Conservation (phyloP, 345 rosid species). For the Gossypium bickii region DNA sequence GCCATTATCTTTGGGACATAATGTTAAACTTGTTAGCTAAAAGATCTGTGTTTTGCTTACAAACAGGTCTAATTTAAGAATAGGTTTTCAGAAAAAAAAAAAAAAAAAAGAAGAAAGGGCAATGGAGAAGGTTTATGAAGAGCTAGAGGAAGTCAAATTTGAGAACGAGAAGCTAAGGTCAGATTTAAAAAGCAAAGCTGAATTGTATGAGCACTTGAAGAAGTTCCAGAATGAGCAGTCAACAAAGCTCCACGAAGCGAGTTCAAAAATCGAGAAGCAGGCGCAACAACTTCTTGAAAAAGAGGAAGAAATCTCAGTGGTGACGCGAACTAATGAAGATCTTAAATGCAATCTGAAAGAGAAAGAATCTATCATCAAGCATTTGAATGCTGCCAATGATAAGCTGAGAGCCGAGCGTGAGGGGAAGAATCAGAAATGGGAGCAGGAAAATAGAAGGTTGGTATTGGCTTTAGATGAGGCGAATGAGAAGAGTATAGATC, state of each 20-base stretch:
- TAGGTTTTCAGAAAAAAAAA: background rate
- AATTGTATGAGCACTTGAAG: conserved; percentile 47
- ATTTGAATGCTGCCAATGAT: conserved; percentile 51
- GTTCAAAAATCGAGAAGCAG: conserved; percentile 41
- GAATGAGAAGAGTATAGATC: conserved; percentile 49
- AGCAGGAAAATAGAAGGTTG: conserved; percentile 50
- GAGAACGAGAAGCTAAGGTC: conserved; percentile 59
- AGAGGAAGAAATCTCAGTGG: conserved; percentile 30
- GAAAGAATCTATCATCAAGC: conserved; percentile 45
- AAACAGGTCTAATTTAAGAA: conserved; percentile 18
- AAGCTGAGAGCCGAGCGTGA: conserved; percentile 55
- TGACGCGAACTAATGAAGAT: conserved; percentile 41
- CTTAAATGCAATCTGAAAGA: conserved; percentile 42
- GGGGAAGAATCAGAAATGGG: conserved; percentile 35
- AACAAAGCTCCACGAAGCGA: conserved; percentile 40
- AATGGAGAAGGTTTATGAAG: conserved; percentile 59
- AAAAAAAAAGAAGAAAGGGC: background rate
- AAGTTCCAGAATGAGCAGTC: conserved; percentile 42
- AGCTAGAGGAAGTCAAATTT: conserved; percentile 61
- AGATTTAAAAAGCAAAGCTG: conserved; percentile 45
- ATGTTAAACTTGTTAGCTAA: background rate
- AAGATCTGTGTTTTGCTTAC: conserved; percentile 5
- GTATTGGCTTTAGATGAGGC: conserved; percentile 61
- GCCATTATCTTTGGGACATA: background rate
- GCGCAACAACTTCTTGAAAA: conserved; percentile 40